Percentiles rank a stretch among this genome's conserved stretches.
Conservation (phyloP, 2,329 filamentous ascomycete genomes). For the Tricladium varicosporioides region DNA sequence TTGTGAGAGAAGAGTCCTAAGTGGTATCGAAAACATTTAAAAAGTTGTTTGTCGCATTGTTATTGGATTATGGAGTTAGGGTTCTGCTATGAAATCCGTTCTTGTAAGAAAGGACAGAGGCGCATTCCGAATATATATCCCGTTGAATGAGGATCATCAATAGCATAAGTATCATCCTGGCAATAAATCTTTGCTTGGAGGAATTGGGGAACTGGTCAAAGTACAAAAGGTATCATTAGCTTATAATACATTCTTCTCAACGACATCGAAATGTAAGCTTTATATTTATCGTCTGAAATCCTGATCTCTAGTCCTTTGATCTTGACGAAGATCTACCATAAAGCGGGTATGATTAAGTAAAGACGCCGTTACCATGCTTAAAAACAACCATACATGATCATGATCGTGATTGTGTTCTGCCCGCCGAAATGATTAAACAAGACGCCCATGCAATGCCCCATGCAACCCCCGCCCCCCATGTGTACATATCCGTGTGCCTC, state of each 20-base stretch:
- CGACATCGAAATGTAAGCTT: neutral
- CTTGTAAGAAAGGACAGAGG: neutral
- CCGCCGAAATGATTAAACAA: constrained; percentile 9
- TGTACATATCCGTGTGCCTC: neutral
- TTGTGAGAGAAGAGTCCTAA: constrained; percentile 19
- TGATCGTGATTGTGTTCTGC: constrained; percentile 1
- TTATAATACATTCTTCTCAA: constrained; percentile 17
- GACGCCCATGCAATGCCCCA: constrained; percentile 23
- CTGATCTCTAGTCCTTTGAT: constrained; percentile 2
- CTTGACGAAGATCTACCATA: constrained; percentile 16
- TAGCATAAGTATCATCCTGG: neutral
- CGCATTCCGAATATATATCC: neutral
- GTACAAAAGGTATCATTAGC: constrained; percentile 3
- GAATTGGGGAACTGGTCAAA: neutral
- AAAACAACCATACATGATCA: constrained; percentile 6
- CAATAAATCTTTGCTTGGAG: neutral
- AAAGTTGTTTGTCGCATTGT: neutral
- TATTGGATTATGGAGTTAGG: neutral
- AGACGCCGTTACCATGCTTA: constrained; percentile 29
- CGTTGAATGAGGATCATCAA: neutral
- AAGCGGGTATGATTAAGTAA: constrained; percentile 27
- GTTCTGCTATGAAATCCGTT: neutral
- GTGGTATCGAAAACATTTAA: constrained; percentile 27
- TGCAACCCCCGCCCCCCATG: neutral
- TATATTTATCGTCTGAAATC: constrained; percentile 1